phyloP scores from a whole-genome alignment of 2,329 filamentous ascomycete species.

The Dryadomyces quercivorus region DNA sequence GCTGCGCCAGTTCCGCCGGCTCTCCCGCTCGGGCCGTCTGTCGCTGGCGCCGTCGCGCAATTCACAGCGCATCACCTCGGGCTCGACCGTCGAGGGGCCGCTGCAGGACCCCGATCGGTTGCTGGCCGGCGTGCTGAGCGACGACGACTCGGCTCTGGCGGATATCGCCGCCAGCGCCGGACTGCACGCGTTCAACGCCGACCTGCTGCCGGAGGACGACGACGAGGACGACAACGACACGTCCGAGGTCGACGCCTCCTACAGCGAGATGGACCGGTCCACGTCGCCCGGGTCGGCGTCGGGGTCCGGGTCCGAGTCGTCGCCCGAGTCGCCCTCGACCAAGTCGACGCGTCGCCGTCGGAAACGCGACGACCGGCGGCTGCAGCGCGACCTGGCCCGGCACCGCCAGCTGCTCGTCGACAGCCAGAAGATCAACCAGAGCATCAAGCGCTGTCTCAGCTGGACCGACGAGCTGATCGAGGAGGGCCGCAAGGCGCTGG shows the following conservation, averaged over 20 bases:
- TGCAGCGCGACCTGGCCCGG: conserved; percentile 76
- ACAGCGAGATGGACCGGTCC: background rate
- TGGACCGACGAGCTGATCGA: conserved; percentile 86
- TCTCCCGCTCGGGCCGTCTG: conserved; percentile 69
- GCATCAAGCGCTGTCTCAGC: conserved; percentile 74
- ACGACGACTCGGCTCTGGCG: conserved; percentile 11
- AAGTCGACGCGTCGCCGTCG: conserved; percentile 31
- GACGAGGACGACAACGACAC: conserved; percentile 20
- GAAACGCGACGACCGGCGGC: conserved; percentile 64
- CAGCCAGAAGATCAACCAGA: conserved; percentile 91
- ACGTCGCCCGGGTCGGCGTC: background rate
- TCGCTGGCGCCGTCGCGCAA: conserved; percentile 35
- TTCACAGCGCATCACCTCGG: conserved; percentile 29
- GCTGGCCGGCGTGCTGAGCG: conserved; percentile 34
- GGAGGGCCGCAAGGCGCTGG: conserved; percentile 76
- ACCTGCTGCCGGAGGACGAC: conserved; percentile 7
- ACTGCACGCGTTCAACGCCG: background rate
- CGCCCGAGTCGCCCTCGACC: background rate
- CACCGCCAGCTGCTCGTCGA: conserved; percentile 83
- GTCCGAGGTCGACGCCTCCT: conserved; percentile 7
- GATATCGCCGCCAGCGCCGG: background rate
- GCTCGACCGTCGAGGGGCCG: conserved; percentile 26
- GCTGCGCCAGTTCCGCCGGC: conserved; percentile 69
- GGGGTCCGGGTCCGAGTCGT: conserved; percentile 22
- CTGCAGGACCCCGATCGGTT: conserved; percentile 29